phyloP scores from a whole-genome alignment of 768 basidiomycete genomes.

The Trametes cubensis region DNA sequence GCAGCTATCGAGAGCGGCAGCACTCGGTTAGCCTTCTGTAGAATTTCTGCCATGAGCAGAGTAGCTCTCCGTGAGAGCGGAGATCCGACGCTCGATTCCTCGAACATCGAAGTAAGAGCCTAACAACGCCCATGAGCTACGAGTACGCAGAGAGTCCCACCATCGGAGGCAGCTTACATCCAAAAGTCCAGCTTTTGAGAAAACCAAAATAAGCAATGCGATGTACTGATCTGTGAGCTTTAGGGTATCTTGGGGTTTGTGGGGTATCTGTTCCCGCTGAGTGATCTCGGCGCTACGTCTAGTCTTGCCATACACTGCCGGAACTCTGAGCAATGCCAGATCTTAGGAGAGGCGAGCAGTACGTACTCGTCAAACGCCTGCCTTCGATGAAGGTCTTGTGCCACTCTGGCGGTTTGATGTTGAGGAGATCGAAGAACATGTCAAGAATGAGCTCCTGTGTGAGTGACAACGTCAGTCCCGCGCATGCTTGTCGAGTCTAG shows the following conservation, averaged over 20 bases:
- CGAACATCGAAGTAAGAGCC: constrained; percentile 85
- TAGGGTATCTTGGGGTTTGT: constrained; percentile 56
- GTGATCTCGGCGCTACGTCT: constrained; percentile 21
- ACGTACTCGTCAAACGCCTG: constrained; percentile 80
- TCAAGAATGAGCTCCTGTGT: constrained; percentile 87
- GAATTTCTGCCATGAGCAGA: constrained; percentile 85
- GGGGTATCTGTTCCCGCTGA: constrained; percentile 27
- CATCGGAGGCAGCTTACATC: constrained; percentile 58
- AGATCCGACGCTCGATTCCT: constrained; percentile 73
- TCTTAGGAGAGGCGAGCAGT: neutral
- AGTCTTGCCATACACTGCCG: constrained; percentile 66
- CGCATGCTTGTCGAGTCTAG: neutral
- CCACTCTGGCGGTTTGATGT: constrained; percentile 92
- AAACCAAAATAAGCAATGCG: constrained; percentile 78
- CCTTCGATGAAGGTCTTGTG: constrained; percentile 91
- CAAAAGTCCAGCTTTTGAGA: constrained; percentile 84
- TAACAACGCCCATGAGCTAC: constrained; percentile 33
- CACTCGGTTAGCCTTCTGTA: constrained; percentile 86
- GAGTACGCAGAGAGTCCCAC: neutral
- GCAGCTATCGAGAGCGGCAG: constrained; percentile 83
- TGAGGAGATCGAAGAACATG: constrained; percentile 90
- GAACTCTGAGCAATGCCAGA: neutral
- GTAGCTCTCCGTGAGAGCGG: constrained; percentile 88
- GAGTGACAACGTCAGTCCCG: neutral
- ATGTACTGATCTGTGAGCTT: constrained; percentile 94